Percentiles rank a stretch among this genome's conserved stretches.
Evolutionary conservation across 257 asterid species (phyloP).

Genomic region (Nicotiana paniculata): DNA sequence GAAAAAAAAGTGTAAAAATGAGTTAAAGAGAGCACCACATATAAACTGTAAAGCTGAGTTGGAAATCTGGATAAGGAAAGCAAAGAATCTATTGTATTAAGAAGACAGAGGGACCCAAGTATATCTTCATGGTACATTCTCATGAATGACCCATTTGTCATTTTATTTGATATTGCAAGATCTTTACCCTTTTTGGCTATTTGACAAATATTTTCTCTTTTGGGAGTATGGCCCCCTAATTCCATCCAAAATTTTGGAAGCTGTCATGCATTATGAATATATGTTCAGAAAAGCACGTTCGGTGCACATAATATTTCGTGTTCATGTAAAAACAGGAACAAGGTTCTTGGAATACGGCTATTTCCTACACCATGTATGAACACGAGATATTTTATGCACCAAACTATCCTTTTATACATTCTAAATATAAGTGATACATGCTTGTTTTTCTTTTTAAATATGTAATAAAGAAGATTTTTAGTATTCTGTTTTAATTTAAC

Average conservation of each 20-base stretch:
- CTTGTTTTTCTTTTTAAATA: no score
- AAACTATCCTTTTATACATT: no score
- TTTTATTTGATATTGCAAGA: constrained; percentile 11
- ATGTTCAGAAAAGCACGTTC: no score
- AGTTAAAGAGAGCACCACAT: neutral
- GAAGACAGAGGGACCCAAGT: neutral
- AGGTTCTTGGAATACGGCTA: fast-evolving
- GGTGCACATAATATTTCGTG: no score
- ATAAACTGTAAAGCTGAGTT: neutral
- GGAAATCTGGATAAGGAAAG: neutral
- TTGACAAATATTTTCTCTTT: neutral
- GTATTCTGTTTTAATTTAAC: no score
- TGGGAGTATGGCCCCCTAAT: neutral
- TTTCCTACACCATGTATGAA: fast-evolving
- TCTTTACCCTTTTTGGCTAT: constrained; percentile 7
- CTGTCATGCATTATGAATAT: neutral
- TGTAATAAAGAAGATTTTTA: no score
- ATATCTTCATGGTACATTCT: constrained; percentile 10
- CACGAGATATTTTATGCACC: no score
- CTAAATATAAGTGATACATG: no score
- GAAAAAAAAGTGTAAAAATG: neutral
- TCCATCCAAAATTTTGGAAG: neutral
- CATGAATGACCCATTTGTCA: neutral
- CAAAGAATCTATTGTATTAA: neutral
- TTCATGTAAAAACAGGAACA: no score